Evolutionary conservation across 148 eudicot genomes (phyloP), one percentile per base, ranked within the genome.

Genomic region (Vaccinium vitisidaea): DNA sequence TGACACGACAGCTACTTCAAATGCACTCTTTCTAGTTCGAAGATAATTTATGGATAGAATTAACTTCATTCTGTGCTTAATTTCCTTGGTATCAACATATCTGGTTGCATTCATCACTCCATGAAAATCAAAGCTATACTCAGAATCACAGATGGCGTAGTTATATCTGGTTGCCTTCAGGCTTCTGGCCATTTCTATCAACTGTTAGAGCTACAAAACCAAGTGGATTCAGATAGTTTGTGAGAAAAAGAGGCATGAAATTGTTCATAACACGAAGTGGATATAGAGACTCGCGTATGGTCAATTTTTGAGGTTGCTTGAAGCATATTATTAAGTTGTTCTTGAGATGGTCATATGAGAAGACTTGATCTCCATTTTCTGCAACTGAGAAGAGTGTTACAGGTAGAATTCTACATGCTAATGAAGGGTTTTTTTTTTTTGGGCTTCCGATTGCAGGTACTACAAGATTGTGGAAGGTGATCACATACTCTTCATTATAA

Each of bases 381-480:
- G 16, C 50, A 19, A 46, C 6, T 63, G 14, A n/a, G 75, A 49
- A 46, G 23, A 23, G 14, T 80, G 32, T 18, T 50, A 56, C 49
- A 19, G 19, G 5, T 56, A 43, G 53, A 27, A 30, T 32, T 83
- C 21, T 32, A 46, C 55, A 73, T 7, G 53, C 30, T 83, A 59
- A 75, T 18, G 23, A 48, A 11, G 50, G 12, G 11, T 36, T 23
- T 74, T 7, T 36, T 7, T 69, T 30, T 27, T 36, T 36, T 36
- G 39, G 4, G 6, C 4, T 69, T 69, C 49, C 8, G 25, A 69
- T 32, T 92, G 90, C 92, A 96, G 99, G 99, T 95, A 96, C 77
- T 96, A 96, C 92, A 96, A 93, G 88, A 85, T 93, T 71, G 90
- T 96, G 46, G 95, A 96, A 85, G 99, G 97, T 2, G 99, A 95